Conservation (phyloP, 2,329 filamentous ascomycete species). For the Botrytis elliptica region DNA sequence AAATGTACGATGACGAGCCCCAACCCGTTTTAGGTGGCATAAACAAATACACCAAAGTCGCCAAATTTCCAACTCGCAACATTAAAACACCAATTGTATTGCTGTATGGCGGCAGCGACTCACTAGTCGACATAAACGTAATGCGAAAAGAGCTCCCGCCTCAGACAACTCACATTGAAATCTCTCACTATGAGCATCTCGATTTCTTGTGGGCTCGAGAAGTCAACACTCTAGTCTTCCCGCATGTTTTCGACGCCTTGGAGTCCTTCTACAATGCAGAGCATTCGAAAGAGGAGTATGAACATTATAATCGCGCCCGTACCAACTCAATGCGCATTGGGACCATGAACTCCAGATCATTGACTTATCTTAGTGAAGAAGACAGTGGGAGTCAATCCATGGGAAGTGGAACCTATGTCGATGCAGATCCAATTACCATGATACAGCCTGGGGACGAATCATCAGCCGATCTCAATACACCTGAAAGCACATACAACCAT, state of each 20-base stretch:
- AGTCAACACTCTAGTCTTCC: constrained; percentile 80
- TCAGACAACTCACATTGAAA: constrained; percentile 81
- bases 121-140: constrained; percentile 85
- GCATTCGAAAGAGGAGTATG: constrained; percentile 60
- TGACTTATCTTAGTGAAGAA: constrained; percentile 31
- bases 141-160: constrained; percentile 87
- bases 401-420: constrained; percentile 23
- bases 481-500: constrained; percentile 10
- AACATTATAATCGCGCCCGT: constrained; percentile 47
- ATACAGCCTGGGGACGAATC: constrained; percentile 15
- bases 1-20: constrained; percentile 97
- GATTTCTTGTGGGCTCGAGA: constrained; percentile 95
- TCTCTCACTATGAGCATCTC: constrained; percentile 92
- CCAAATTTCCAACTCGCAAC: constrained; percentile 93
- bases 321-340: constrained; percentile 31
- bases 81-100: constrained; percentile 95
- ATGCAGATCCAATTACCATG: background rate
- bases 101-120: constrained; percentile 91
- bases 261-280: constrained; percentile 64
- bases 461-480: constrained; percentile 1
- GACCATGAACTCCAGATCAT: constrained; percentile 22
- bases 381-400: constrained; percentile 25
- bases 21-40: constrained; percentile 70
- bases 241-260: constrained; percentile 81
- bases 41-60: constrained; percentile 90